Evolutionary conservation across 305 asterid species (phyloP), one percentile per base, ranked within the genome.

Genomic region (Fraxinus paxiana): DNA sequence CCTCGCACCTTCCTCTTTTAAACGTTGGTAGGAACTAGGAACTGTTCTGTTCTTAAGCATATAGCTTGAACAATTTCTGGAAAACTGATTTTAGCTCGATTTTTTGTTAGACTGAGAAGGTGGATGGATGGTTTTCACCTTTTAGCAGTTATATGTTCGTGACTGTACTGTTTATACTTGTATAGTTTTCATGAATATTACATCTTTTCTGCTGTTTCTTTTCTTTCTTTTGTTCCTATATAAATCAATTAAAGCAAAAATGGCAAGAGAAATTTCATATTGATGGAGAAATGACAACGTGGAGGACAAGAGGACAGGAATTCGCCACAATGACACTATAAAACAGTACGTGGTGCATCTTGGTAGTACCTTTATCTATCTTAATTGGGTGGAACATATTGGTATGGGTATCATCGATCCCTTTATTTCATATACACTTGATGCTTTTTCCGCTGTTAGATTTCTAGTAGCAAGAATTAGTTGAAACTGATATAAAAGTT

Each of bases 291-390:
- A 24, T 76, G 20, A 75, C 13, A 17, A 75, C 35, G 37, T 61
- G 43, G 77, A 82, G 80, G 81, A 82, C 51, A 63, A 70, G 35
- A 15, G 65, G 74, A 54, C 80, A 34, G 74, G 28, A 63, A 70
- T 77, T 9, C 38, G 41, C 79, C 75, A 24, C 59, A 77, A 67
- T 77, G 79, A 73, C 54, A 43, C 54, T 2, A 43, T 43, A 43
- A 13, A 46, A 46, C 18, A 46, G 59, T 46, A 73, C 46, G 54
- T 63, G 31, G 43, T 46, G 59, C 51, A 65, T 37, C 69, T 79
- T 24, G 75, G 17, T 79, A 74, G 73, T 0, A 71, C 65, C 63
- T 83, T 22, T 78, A 30, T 20, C 28, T 82, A 30, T 20, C 28
- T 61, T 24, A 61, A 33, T 24, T 61, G 15, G 31, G n/a, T 22